Evolutionary conservation across 2,329 filamentous ascomycete genomes (phyloP).

Genomic region (Capronia epimyces): DNA sequence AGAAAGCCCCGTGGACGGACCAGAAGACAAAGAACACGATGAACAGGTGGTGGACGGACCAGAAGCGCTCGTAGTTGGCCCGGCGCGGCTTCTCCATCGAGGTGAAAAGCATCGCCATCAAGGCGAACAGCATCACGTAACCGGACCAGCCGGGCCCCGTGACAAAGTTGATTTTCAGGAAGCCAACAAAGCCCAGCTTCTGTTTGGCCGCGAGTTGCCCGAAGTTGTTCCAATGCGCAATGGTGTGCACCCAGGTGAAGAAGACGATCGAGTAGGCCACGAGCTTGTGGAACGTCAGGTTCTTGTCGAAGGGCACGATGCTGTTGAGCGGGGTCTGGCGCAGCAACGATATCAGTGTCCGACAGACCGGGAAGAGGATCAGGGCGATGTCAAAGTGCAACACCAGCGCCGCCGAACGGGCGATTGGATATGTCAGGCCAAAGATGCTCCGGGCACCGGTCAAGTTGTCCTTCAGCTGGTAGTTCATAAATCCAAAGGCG

Average conservation of each 20-base stretch:
- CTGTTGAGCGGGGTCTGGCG: constrained; percentile 77
- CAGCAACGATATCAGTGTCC: constrained; percentile 74
- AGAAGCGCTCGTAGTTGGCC: constrained; percentile 82
- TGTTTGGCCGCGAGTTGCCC: constrained; percentile 69
- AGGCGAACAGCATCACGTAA: constrained; percentile 72
- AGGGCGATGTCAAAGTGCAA: constrained; percentile 77
- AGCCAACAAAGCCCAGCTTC: constrained; percentile 71
- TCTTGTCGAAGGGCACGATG: constrained; percentile 65
- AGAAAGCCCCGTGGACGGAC: constrained; percentile 83
- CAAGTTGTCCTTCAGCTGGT: constrained; percentile 68
- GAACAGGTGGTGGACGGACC: constrained; percentile 86
- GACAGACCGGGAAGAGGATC: constrained; percentile 66
- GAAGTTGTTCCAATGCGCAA: constrained; percentile 84
- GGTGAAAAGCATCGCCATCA: constrained; percentile 74
- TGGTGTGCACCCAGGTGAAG: constrained; percentile 79
- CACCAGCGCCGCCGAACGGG: constrained; percentile 67
- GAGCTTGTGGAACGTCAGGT: constrained; percentile 68
- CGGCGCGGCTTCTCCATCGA: constrained; percentile 71
- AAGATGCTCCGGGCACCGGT: constrained; percentile 62
- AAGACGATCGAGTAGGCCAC: constrained; percentile 85
- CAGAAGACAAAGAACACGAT: constrained; percentile 85
- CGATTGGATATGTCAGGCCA: constrained; percentile 70
- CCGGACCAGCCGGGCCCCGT: constrained; percentile 81
- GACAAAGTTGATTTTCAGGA: constrained; percentile 68
- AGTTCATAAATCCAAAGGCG: constrained; percentile 73